phyloP scores from a whole-genome alignment of 768 basidiomycete genomes.

The Podaxis sp. region DNA sequence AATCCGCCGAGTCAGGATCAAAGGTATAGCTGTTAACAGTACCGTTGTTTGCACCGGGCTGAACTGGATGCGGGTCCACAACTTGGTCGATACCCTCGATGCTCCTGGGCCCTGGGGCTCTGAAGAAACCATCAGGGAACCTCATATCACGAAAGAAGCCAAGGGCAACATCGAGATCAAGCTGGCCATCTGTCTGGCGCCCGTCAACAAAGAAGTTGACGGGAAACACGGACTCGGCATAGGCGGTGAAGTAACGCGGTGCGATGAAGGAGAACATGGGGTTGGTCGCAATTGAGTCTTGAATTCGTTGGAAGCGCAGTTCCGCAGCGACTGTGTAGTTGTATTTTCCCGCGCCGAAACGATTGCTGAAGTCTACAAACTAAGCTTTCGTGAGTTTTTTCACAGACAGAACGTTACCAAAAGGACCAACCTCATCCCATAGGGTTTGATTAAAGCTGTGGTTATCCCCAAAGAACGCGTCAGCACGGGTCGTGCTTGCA shows the following conservation, averaged over 20 bases:
- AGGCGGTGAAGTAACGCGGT: constrained; percentile 19
- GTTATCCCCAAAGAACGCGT: constrained; percentile 21
- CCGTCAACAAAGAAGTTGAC: constrained; percentile 19
- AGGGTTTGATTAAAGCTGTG: constrained; percentile 22
- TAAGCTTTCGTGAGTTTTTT: not conserved
- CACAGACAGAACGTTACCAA: not conserved
- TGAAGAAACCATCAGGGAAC: constrained; percentile 17
- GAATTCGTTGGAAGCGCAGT: constrained; percentile 17
- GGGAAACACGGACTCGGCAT: constrained; percentile 19
- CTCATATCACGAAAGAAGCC: constrained; percentile 18
- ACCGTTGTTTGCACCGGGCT: constrained; percentile 15
- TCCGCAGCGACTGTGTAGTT: constrained; percentile 16
- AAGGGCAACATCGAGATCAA: constrained; percentile 16
- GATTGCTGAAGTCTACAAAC: constrained; percentile 18
- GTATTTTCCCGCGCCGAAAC: constrained; percentile 20
- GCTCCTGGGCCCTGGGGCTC: constrained; percentile 7
- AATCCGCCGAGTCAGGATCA: constrained; percentile 13
- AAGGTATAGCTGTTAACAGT: constrained; percentile 15
- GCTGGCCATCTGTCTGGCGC: constrained; percentile 13
- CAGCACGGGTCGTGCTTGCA: constrained; percentile 17
- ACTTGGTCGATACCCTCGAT: constrained; percentile 7
- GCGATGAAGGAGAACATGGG: constrained; percentile 17
- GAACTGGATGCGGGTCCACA: constrained; percentile 13
- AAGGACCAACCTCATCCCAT: constrained; percentile 16
- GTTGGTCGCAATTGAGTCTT: constrained; percentile 21